Percentiles rank a stretch among this genome's conserved stretches.
Evolutionary conservation across 2,329 filamentous ascomycete species (phyloP).

Genomic region (Scleromitrula shiraiana): DNA sequence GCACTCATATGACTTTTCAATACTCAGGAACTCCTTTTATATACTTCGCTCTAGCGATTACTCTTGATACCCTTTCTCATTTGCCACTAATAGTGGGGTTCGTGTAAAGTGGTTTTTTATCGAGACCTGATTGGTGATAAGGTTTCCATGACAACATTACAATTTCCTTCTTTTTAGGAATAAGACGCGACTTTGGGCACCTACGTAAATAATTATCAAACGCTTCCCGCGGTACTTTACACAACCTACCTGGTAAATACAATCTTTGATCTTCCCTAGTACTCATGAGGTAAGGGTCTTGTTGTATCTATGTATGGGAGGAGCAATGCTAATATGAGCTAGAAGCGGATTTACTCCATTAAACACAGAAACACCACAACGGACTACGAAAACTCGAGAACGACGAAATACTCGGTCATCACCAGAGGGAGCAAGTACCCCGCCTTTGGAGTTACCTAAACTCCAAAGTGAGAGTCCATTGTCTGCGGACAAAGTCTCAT

Average conservation of each 20-base stretch:
- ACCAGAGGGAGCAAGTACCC: not conserved
- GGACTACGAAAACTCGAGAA: no score
- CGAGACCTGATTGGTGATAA: slow-evolving; percentile 1
- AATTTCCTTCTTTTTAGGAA: not conserved
- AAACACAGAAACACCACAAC: slow-evolving; percentile 9
- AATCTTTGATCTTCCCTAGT: not conserved
- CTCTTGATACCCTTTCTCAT: no score
- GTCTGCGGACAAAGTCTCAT: not conserved
- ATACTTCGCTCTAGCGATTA: no score
- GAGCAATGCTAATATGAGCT: not conserved
- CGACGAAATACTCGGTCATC: no score
- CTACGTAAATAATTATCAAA: no score
- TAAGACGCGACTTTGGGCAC: slow-evolving; percentile 3
- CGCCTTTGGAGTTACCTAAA: not conserved
- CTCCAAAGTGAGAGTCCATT: not conserved
- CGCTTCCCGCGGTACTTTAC: no score
- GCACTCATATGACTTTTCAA: no score
- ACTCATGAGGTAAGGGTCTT: slow-evolving; percentile 5
- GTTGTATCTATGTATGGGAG: no score
- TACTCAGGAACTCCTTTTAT: no score
- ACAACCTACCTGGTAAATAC: no score
- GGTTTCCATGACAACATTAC: slow-evolving; percentile 6
- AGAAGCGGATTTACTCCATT: slow-evolving; percentile 9
- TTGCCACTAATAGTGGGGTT: not conserved
- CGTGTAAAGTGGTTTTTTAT: slow-evolving; percentile 6